Percentiles rank a stretch among this genome's conserved stretches.
Evolutionary conservation across 2,329 filamentous ascomycete species (phyloP).

Genomic region (Hypoxylon sp.): DNA sequence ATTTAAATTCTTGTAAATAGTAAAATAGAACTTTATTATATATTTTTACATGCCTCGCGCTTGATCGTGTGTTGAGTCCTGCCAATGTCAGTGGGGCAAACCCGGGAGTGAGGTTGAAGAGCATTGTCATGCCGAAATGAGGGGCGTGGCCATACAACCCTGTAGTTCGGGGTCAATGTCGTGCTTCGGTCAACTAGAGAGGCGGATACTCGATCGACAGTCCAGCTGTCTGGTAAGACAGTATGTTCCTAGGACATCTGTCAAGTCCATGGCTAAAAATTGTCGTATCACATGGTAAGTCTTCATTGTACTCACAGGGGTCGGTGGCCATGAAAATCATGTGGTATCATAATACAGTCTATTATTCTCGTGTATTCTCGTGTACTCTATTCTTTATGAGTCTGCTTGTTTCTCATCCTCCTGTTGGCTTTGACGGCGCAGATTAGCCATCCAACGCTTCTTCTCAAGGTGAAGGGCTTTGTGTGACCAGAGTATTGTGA

Average conservation of each 20-base stretch:
- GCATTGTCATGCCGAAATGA: neutral
- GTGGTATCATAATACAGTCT: neutral
- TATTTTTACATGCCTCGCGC: neutral
- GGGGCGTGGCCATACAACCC: neutral
- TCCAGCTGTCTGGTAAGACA: neutral
- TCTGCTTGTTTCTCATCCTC: constrained; percentile 25
- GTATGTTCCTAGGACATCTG: neutral
- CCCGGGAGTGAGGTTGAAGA: neutral
- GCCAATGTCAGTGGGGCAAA: too few relatives aligned
- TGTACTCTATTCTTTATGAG: constrained; percentile 13
- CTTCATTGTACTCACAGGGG: neutral
- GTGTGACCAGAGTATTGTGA: constrained; percentile 49
- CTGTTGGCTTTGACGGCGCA: constrained; percentile 23
- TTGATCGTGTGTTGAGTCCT: neutral
- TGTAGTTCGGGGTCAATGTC: neutral
- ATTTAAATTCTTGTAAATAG: constrained; percentile 15
- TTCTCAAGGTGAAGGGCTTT: constrained; percentile 45
- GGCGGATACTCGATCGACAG: neutral
- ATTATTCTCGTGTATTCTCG: constrained; percentile 3
- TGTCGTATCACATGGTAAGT: too few relatives aligned
- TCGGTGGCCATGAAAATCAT: neutral
- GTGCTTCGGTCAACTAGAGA: neutral
- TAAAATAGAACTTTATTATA: neutral
- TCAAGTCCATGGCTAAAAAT: too few relatives aligned
- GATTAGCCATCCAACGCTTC: constrained; percentile 42